phyloP scores from a whole-genome alignment of 192 early-diverging fungal species.

The Gigaspora rosea region DNA sequence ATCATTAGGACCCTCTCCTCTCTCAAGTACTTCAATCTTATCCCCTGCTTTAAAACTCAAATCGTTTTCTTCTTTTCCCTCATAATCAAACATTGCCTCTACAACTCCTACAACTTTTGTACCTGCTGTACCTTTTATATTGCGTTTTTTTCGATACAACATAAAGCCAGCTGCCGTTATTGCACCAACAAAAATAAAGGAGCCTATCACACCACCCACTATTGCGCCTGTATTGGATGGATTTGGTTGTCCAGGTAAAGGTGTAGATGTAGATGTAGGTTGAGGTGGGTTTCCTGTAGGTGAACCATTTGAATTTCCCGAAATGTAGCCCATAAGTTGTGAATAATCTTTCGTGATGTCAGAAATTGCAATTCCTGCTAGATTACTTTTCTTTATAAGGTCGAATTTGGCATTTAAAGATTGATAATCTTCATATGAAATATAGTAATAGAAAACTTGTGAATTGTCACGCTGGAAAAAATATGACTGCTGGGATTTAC shows the following conservation, averaged over 20 bases:
- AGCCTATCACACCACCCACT: too few species aligned
- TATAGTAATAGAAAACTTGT: slow-evolving; percentile 61
- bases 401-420: slow-evolving; percentile 66
- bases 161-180: too few species aligned
- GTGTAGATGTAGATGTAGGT: too few species aligned
- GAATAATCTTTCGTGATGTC: slow-evolving; percentile 39
- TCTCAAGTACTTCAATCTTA: slow-evolving; percentile 44
- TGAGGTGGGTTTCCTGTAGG: too few species aligned
- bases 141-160: too few species aligned
- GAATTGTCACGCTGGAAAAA: slow-evolving; percentile 62
- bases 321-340: too few species aligned
- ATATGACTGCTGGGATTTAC: slow-evolving; percentile 67
- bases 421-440: slow-evolving; percentile 78
- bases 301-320: too few species aligned
- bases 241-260: too few species aligned
- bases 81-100: slow-evolving; percentile 46
- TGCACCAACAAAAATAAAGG: too few species aligned
- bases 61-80: slow-evolving; percentile 44
- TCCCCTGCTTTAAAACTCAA: slow-evolving; percentile 46
- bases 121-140: too few species aligned
- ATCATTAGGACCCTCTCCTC: slow-evolving; percentile 41
- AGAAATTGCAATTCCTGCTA: slow-evolving; percentile 74
- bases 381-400: slow-evolving; percentile 46
- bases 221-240: too few species aligned
- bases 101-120: neutral